phyloP scores from a whole-genome alignment of 441 rosid genomes.

The Populus hybrid region DNA sequence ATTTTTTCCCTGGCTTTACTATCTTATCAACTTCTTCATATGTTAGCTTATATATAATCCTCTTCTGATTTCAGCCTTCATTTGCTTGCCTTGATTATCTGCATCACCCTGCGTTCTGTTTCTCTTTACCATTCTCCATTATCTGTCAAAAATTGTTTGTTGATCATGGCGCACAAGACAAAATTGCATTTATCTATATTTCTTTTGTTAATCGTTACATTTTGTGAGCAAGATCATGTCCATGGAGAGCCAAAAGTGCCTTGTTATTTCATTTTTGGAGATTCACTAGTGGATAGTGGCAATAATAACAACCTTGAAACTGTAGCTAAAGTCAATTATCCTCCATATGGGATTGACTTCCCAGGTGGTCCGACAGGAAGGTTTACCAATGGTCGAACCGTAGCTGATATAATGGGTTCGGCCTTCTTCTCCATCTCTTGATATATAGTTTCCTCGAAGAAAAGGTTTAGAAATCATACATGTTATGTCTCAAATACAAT shows the following conservation, averaged over 20 bases:
- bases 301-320: slow-evolving; percentile 38
- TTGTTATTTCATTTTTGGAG: slow-evolving; percentile 48
- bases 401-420: slow-evolving; percentile 29
- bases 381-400: slow-evolving; percentile 36
- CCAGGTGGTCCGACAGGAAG: slow-evolving; percentile 37
- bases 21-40: not conserved
- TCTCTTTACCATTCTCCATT: not conserved
- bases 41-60: not conserved
- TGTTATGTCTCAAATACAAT: not conserved
- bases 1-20: not conserved
- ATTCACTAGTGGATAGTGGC: slow-evolving; percentile 38
- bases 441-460: not conserved
- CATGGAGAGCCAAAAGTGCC: slow-evolving; percentile 25
- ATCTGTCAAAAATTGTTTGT: not conserved
- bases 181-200: not conserved
- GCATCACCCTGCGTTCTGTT: not conserved
- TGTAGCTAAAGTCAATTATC: slow-evolving; percentile 25
- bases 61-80: not conserved
- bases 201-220: not conserved
- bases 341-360: slow-evolving; percentile 37
- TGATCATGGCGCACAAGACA: slow-evolving; percentile 6
- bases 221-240: not conserved
- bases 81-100: not conserved
- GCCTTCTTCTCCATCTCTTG: not conserved
- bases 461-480: not conserved